A percentile compares a stretch with the other conserved stretches of the same genome.
Evolutionary conservation across 306 rosid genomes (phyloP).

Genomic region (Urtica urens): DNA sequence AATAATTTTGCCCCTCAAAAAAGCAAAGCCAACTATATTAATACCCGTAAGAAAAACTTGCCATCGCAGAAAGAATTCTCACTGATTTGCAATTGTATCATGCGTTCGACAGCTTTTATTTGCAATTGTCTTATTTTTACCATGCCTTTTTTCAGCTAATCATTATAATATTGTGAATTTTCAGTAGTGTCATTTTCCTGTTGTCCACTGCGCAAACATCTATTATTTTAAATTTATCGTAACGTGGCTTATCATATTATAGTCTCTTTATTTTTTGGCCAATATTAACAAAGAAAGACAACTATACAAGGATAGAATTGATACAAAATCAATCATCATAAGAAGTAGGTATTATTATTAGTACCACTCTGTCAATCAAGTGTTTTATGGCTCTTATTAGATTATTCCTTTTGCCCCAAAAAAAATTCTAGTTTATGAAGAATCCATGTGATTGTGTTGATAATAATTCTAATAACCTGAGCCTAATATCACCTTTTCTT

Average conservation of each 20-base stretch:
- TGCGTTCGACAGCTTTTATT: too few relatives aligned
- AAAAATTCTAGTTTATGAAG: conserved; percentile 6
- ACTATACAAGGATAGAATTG: conserved; percentile 6
- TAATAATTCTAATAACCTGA: conserved; percentile 15
- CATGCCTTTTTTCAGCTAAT: too few relatives aligned
- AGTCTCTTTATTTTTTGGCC: too few relatives aligned
- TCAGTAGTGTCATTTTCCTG: too few relatives aligned
- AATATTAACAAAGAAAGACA: too few relatives aligned
- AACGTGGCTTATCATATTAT: too few relatives aligned
- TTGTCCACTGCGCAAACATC: too few relatives aligned
- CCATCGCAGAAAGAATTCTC: conserved; percentile 4
- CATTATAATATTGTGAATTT: too few relatives aligned
- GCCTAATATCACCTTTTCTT: conserved; percentile 9
- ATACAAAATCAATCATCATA: neutral
- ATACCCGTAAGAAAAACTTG: conserved; percentile 1
- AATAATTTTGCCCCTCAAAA: conserved; percentile 18
- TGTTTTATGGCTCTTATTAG: neutral
- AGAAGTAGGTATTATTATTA: conserved; percentile 12
- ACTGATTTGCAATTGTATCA: neutral
- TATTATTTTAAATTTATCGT: too few relatives aligned
- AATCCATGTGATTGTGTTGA: conserved; percentile 19
- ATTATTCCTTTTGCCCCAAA: conserved; percentile 12
- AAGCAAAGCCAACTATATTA: conserved; percentile 16
- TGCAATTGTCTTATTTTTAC: too few relatives aligned
- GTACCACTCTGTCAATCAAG: conserved; percentile 13